Evolutionary conservation across 345 rosid genomes (phyloP), one percentile per base, ranked within the genome.

Genomic region (Hevea brasiliensis): DNA sequence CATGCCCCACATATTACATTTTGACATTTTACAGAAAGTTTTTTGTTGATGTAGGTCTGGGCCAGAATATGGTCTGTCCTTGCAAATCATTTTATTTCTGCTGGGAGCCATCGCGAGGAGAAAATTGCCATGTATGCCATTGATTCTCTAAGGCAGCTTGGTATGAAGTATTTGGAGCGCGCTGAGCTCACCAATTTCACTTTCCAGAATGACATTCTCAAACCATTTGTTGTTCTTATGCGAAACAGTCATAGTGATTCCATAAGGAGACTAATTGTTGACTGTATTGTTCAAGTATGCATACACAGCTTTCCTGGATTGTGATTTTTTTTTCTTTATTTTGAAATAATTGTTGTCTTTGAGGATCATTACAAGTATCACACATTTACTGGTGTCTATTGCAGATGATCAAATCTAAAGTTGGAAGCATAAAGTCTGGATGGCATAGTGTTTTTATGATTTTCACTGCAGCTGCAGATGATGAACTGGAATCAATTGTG

Each of bases 361-460:
- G n/a, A n/a, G n/a, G n/a, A n/a, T 32, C 20, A 61, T 64, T 55
- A 8, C 6, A n/a, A n/a, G 61, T 50, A 42, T 37, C 35, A 1
- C 20, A 44, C 56, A 54, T 53, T 74, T 60, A 1, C 56, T 71
- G 74, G 56, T 66, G 45, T 75, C 58, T 63, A 50, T 69, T 78
- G 69, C 85, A 92, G 98, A 90, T 92, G 96, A 92, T 92, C 71
- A 90, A 92, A 84, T 92, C 98, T 42, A 92, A 92, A 84, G 96
- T 89, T 76, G 96, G 92, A 77, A 89, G 86, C 85, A 92, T 92
- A 76, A 92, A 90, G 81, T 92, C 98, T 58, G 98, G 98, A 59
- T 92, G 98, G 98, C 95, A 71, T 76, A 92, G 98, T 74, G 96
- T 90, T 72, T 92, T 92, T 82, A 90, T 92, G 98, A 84, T 92